Evolutionary conservation across 129 eudicot genomes (phyloP).

Genomic region (Chrysanthemum makinoi): DNA sequence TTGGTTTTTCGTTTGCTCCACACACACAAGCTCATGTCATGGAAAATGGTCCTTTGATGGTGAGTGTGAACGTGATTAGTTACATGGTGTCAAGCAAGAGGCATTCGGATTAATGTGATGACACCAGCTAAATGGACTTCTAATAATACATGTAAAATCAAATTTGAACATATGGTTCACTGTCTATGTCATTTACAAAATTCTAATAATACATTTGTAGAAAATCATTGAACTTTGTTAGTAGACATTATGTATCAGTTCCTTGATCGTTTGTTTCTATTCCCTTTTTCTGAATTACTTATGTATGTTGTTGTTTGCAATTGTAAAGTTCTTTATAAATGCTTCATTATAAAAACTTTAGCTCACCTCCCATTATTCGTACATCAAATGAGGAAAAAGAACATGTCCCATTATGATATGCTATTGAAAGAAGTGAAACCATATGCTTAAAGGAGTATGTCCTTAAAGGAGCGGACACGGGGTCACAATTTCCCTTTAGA

Average conservation of each 20-base stretch:
- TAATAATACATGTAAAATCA: not conserved
- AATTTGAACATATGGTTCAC: too few relatives aligned
- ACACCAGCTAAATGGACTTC: not conserved
- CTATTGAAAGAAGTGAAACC: not conserved
- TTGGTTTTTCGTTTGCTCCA: not conserved
- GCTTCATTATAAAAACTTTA: not conserved
- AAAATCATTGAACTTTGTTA: not conserved
- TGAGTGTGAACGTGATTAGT: slow-evolving; percentile 3
- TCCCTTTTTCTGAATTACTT: not conserved
- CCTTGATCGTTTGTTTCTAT: not conserved
- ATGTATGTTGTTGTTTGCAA: not conserved
- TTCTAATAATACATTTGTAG: not conserved
- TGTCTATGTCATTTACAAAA: too few relatives aligned
- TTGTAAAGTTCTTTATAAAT: not conserved
- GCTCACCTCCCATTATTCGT: not conserved
- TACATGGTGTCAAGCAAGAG: slow-evolving; percentile 3
- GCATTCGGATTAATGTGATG: slow-evolving; percentile 11
- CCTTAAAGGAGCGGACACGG: not conserved
- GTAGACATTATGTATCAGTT: not conserved
- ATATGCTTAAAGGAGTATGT: not conserved
- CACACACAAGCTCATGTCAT: not conserved
- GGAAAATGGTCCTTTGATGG: not conserved
- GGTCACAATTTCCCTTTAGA: not conserved
- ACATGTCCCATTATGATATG: not conserved
- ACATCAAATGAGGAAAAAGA: not conserved